Conservation (phyloP, 345 rosid genomes). For the Salix suchowensis region DNA sequence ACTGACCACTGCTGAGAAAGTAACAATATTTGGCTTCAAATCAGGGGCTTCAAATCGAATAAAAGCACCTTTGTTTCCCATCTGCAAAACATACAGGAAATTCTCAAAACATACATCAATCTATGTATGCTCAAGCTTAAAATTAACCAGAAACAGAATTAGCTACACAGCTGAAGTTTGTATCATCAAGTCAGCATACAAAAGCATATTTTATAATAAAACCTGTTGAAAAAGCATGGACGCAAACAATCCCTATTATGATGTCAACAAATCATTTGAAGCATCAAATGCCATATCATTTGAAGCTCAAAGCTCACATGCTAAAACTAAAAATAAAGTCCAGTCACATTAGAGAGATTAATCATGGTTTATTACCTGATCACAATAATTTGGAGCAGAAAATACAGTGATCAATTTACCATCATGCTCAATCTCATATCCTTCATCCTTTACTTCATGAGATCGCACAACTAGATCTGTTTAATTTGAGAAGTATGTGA, state of each 20-base stretch:
- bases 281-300: too few species aligned
- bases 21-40: slow-evolving; percentile 82
- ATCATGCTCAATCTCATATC: slow-evolving; percentile 92
- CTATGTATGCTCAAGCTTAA: not conserved
- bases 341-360: not conserved
- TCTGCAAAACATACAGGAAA: slow-evolving; percentile 40
- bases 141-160: not conserved
- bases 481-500: slow-evolving; percentile 10
- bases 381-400: slow-evolving; percentile 99
- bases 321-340: not conserved
- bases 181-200: too few species aligned
- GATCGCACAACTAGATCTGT: slow-evolving; percentile 86
- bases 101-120: not conserved
- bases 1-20: slow-evolving; percentile 97
- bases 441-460: slow-evolving; percentile 98
- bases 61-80: slow-evolving; percentile 98
- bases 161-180: not conserved
- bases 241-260: too few species aligned
- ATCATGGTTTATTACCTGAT: slow-evolving; percentile 56
- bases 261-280: too few species aligned
- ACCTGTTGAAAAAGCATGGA: too few species aligned
- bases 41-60: slow-evolving; percentile 89
- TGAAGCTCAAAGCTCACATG: not conserved
- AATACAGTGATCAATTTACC: slow-evolving; percentile 95
- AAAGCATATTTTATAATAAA: too few species aligned